Conservation (phyloP, 352 stramenopile genomes). For the Phytophthora nicotianae region DNA sequence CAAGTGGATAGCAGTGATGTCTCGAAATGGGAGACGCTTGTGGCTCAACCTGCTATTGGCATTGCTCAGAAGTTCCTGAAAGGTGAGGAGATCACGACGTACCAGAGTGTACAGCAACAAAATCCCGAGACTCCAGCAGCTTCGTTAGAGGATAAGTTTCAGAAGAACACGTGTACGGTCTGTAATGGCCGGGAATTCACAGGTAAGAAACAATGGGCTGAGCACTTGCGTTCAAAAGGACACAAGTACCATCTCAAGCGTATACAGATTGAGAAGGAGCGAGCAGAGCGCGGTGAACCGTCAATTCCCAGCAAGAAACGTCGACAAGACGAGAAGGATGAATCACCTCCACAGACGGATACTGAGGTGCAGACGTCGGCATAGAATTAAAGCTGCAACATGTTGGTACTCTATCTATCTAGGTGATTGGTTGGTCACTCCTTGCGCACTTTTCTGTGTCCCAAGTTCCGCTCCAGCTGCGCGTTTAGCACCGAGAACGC, state of each 20-base stretch:
- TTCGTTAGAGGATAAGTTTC: slow-evolving; percentile 63
- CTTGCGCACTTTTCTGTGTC: slow-evolving; percentile 43
- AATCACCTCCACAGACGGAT: slow-evolving; percentile 12
- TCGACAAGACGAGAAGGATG: slow-evolving; percentile 18
- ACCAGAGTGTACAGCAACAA: slow-evolving; percentile 52
- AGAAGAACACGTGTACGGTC: slow-evolving; percentile 60
- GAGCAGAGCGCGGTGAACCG: slow-evolving; percentile 24
- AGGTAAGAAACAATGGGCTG: slow-evolving; percentile 68
- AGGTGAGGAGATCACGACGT: slow-evolving; percentile 31
- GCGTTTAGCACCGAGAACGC: slow-evolving; percentile 56
- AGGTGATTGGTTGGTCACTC: slow-evolving; percentile 30
- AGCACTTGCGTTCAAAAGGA: slow-evolving; percentile 80
- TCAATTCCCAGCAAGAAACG: slow-evolving; percentile 19
- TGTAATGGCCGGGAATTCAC: slow-evolving; percentile 74
- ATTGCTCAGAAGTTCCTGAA: slow-evolving; percentile 70
- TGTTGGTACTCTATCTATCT: slow-evolving; percentile 31
- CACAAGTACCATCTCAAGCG: slow-evolving; percentile 85
- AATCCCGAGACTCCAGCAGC: slow-evolving; percentile 48
- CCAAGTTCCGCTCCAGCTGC: slow-evolving; percentile 67
- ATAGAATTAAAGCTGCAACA: slow-evolving; percentile 25
- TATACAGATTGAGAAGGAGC: slow-evolving; percentile 57
- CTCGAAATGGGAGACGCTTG: slow-evolving; percentile 53
- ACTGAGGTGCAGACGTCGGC: slow-evolving; percentile 5
- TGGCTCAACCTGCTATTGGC: slow-evolving; percentile 61
- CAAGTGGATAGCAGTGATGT: slow-evolving; percentile 85